Conservation (phyloP, 495 filamentous ascomycete genomes). For the Xylaria grammica region DNA sequence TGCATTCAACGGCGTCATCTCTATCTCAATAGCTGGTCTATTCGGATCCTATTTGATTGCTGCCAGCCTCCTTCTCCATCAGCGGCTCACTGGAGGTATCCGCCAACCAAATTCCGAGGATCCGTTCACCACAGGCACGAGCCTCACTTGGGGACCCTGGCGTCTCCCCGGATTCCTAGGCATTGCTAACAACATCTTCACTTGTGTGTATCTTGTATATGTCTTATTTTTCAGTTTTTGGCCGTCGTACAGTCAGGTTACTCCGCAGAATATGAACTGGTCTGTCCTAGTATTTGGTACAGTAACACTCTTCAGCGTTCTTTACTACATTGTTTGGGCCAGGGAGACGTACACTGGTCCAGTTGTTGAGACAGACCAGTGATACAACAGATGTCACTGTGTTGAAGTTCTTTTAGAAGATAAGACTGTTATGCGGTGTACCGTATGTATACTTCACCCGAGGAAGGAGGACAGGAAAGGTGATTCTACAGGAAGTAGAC, state of each 20-base stretch:
- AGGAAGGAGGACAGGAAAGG: no score
- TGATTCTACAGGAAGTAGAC: no score
- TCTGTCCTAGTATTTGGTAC: constrained; percentile 1
- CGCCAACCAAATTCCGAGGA: background rate
- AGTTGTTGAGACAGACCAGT: no score
- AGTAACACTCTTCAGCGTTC: background rate
- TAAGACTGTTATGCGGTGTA: no score
- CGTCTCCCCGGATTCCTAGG: background rate
- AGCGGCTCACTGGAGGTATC: constrained; percentile 32
- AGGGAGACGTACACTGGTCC: no score
- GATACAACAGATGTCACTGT: no score
- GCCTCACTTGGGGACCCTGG: background rate
- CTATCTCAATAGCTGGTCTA: constrained; percentile 48
- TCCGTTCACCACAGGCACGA: no score
- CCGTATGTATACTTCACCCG: no score
- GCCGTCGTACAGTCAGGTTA: constrained; percentile 1
- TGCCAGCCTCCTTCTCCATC: constrained; percentile 47
- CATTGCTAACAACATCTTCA: background rate
- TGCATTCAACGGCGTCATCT: constrained; percentile 55
- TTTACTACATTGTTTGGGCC: background rate
- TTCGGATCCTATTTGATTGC: constrained; percentile 51
- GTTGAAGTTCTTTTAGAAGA: no score
- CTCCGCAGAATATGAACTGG: constrained; percentile 20
- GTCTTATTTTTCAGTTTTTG: constrained; percentile 23
- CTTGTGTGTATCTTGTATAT: background rate